Evolutionary conservation across 345 rosid genomes (phyloP).

Genomic region (Alliaria petiolata): DNA sequence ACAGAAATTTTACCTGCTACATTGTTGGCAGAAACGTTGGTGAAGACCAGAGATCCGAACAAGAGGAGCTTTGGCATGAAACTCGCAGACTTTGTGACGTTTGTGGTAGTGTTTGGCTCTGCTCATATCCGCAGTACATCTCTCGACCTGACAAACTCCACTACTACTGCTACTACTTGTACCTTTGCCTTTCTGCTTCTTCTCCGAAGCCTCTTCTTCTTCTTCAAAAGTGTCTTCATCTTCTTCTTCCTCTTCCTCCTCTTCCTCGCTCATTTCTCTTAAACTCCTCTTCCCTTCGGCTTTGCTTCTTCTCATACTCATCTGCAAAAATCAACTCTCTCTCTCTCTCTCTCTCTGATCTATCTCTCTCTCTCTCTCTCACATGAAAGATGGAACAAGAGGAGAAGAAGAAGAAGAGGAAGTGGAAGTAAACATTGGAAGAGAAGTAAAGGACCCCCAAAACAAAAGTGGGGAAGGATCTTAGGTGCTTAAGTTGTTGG

Average conservation of each 20-base stretch:
- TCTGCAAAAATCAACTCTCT: conserved; percentile 9
- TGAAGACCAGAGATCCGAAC: conserved; percentile 56
- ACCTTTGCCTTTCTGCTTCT: conserved; percentile 45
- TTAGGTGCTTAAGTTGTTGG: conserved; percentile 26
- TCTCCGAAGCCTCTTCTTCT: conserved; percentile 40
- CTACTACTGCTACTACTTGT: conserved; percentile 14
- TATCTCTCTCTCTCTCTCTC: not conserved
- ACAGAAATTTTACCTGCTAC: conserved; percentile 69
- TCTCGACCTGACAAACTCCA: conserved; percentile 62
- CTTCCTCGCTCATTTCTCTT: conserved; percentile 57
- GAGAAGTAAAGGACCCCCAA: conserved; percentile 19
- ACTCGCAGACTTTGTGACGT: conserved; percentile 88
- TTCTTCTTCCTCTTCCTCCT: conserved; percentile 41
- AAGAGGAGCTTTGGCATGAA: conserved; percentile 68
- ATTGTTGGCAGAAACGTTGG: conserved; percentile 98
- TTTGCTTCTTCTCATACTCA: conserved; percentile 49
- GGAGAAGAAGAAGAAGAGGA: conserved; percentile 15
- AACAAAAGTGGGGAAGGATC: conserved; percentile 30
- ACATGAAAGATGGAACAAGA: conserved; percentile 26
- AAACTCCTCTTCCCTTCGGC: conserved; percentile 63
- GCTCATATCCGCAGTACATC: conserved; percentile 57
- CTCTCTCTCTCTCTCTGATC: too few species aligned
- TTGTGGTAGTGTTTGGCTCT: conserved; percentile 68
- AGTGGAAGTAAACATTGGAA: conserved; percentile 14
- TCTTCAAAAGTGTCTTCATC: conserved; percentile 18